A percentile compares a stretch with the other conserved stretches of the same genome.
These are phyloP conservation scores for Zanthoxylum bungeanum DNA, from an alignment of 345 rosid species.

Conservation along the genomic window DNA sequence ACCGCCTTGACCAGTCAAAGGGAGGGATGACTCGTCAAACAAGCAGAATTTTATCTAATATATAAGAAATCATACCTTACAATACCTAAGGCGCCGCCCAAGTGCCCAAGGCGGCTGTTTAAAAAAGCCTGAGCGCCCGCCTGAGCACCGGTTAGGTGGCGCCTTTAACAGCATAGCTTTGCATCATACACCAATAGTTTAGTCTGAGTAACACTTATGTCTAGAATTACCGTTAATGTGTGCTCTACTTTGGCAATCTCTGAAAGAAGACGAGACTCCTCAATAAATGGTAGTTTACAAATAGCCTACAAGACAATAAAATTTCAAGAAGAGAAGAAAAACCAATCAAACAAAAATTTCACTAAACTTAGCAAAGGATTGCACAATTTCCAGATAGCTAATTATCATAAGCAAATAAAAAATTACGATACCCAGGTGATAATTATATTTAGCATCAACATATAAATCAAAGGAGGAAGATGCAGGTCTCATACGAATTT, in stretches of 20 bases:
- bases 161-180: no score
- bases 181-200: no score
- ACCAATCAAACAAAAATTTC: neutral
- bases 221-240: conserved; percentile 24
- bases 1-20: no score
- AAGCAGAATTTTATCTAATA: no score
- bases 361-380: neutral
- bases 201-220: no score
- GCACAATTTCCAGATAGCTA: neutral
- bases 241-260: conserved; percentile 29
- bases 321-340: neutral
- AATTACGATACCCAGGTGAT: neutral
- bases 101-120: no score
- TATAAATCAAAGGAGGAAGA: neutral
- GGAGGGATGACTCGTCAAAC: no score
- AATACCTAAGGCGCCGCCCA: no score
- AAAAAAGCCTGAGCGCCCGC: no score
- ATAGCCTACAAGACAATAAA: conserved; percentile 20
- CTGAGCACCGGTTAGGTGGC: no score
- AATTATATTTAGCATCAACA: neutral
- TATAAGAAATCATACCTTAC: no score
- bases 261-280: conserved; percentile 31
- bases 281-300: conserved; percentile 32
- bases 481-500: neutral
- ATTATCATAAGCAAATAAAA: neutral